phyloP scores from a whole-genome alignment of 306 rosid species.

The Fragaria nilgerrensis region DNA sequence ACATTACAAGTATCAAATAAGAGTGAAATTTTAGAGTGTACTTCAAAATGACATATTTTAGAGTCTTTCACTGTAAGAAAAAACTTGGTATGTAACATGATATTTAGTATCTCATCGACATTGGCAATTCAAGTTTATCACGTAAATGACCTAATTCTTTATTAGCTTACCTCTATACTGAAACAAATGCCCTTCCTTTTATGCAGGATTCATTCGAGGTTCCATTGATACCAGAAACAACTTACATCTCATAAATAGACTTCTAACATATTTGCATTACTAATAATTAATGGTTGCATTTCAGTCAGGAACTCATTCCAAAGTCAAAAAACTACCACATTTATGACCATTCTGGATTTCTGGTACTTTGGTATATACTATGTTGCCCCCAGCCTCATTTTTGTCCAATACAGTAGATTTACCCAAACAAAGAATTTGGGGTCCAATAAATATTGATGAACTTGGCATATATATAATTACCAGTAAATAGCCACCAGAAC shows the following conservation, averaged over 20 bases:
- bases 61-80: background rate
- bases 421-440: background rate
- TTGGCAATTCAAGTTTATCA: background rate
- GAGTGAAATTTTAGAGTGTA: background rate
- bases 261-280: background rate
- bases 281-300: background rate
- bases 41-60: background rate
- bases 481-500: no score
- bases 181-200: background rate
- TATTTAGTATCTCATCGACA: background rate
- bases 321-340: slow-evolving; percentile 5
- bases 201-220: background rate
- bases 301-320: background rate
- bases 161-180: background rate
- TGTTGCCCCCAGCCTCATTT: background rate
- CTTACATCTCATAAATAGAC: background rate
- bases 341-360: background rate
- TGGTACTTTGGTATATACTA: background rate
- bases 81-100: background rate
- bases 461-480: background rate
- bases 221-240: background rate
- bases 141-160: background rate
- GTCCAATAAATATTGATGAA: background rate
- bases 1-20: background rate
- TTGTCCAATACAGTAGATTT: background rate